Evolutionary conservation across 495 filamentous ascomycete species (phyloP), one percentile per base, ranked within the genome.

Genomic region (Hapsidospora chrysogenum): DNA sequence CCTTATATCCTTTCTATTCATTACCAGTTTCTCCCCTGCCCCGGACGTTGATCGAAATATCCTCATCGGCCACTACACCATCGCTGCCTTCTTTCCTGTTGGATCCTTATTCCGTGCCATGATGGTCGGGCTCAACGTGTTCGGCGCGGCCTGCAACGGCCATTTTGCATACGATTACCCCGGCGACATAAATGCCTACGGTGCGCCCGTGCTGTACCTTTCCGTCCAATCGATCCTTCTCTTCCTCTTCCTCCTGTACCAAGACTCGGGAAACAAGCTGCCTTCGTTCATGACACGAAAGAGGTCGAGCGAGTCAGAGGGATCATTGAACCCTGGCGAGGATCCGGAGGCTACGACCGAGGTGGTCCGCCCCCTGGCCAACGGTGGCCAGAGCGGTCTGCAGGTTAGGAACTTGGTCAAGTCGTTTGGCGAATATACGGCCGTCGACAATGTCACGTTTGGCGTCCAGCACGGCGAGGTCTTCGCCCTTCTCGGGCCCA

Each of bases 121-220:
- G 32, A 75, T 83, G 40, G 47, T 80, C 7, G 53, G 74, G 4
- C 58, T 85, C 33, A 85, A 86, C 46, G 54, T 77, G 16, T 85
- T 85, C 53, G 71, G 67, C 0, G 51, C 72, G 4, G 52, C 70
- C 25, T 86, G 80, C 37, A 57, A 64, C n/a, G 72, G 61, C 19
- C 56, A 68, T 14, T 35, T 58, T n/a, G 48, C 77, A 25, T 68
- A 68, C 15, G 55, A 59, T 0, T 72, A 81, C 44, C 74, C 78
- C 0, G 80, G 68, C 2, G 69, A 54, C 1, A 68, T 84, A 28
- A 63, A 54, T 2, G 60, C 79, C 28, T 86, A 78, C 43, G 80
- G 80, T 26, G 74, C 71, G 0, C 78, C 80, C 3, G 79, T 86
- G 27, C 51, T 78, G 0, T 86, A 84, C 43, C 61, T 85, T 4